Percentiles rank a stretch among this genome's conserved stretches.
Evolutionary conservation across 805 yeast genomes (phyloP).

Genomic region (Lipomyces starkeyi): DNA sequence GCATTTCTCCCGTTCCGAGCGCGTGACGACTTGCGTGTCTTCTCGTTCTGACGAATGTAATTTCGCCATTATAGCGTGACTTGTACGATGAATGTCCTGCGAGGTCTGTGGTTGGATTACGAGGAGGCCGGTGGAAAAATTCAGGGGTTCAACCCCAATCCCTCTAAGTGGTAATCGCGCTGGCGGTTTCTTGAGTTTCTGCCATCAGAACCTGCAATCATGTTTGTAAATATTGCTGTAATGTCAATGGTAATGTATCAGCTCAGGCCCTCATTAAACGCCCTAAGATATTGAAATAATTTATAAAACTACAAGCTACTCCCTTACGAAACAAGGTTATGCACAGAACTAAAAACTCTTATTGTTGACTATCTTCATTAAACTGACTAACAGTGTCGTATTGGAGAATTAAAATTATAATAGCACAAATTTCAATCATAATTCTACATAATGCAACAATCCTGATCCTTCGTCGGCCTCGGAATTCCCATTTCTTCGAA

Average conservation of each 20-base stretch:
- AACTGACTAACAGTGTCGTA: too few relatives aligned
- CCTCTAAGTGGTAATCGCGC: background rate
- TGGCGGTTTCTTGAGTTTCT: background rate
- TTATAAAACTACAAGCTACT: too few relatives aligned
- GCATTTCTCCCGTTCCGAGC: slow-evolving; percentile 52
- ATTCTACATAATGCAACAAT: slow-evolving; percentile 44
- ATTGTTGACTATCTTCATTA: too few relatives aligned
- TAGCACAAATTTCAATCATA: background rate
- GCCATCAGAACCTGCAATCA: too few relatives aligned
- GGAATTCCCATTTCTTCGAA: slow-evolving; percentile 48
- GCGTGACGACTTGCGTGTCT: slow-evolving; percentile 7
- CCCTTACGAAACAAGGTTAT: too few relatives aligned
- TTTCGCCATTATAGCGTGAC: background rate
- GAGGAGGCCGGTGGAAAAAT: background rate
- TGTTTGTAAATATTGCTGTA: too few relatives aligned
- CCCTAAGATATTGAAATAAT: too few relatives aligned
- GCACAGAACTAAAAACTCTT: too few relatives aligned
- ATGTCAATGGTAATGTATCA: too few relatives aligned
- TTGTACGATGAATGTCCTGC: background rate
- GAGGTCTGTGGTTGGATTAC: background rate
- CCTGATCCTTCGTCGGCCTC: slow-evolving; percentile 40
- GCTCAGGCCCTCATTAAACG: too few relatives aligned
- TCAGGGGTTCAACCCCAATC: background rate
- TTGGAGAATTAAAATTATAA: background rate
- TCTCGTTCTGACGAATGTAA: background rate